Conservation (phyloP, 768 basidiomycete species). For the Pholiota conissans region DNA sequence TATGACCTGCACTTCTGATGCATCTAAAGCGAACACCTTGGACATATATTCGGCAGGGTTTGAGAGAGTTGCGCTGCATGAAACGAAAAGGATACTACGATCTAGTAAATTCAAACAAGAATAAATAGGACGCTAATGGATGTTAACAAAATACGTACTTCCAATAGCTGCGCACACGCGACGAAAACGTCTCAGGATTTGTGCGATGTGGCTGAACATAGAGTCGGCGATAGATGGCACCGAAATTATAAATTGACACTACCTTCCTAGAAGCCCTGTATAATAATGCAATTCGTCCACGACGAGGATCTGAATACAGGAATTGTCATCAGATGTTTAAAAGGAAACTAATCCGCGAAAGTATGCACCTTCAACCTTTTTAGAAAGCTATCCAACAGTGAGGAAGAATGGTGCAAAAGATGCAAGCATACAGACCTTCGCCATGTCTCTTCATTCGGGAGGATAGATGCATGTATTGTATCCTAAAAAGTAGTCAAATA, state of each 20-base stretch:
- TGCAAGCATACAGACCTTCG: slow-evolving; percentile 45
- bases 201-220: slow-evolving; percentile 78
- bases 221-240: neutral
- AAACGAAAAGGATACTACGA: slow-evolving; percentile 60
- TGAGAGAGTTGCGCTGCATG: slow-evolving; percentile 86
- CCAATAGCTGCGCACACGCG: slow-evolving; percentile 77
- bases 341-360: neutral
- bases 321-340: neutral
- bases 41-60: slow-evolving; percentile 78
- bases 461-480: slow-evolving; percentile 80
- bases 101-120: slow-evolving; percentile 39
- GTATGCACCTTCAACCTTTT: slow-evolving; percentile 59
- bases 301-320: slow-evolving; percentile 53
- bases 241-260: neutral
- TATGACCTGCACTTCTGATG: slow-evolving; percentile 62
- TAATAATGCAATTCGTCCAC: slow-evolving; percentile 92
- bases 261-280: slow-evolving; percentile 79
- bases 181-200: slow-evolving; percentile 73
- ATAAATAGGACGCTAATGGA: neutral
- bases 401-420: slow-evolving; percentile 9
- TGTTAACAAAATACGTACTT: slow-evolving; percentile 45
- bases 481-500: slow-evolving; percentile 48
- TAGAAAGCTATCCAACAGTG: slow-evolving; percentile 54
- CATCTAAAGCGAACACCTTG: slow-evolving; percentile 67
- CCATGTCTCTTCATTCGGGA: slow-evolving; percentile 86